phyloP scores from a whole-genome alignment of 306 rosid species.

The Macrotyloma uniflorum region DNA sequence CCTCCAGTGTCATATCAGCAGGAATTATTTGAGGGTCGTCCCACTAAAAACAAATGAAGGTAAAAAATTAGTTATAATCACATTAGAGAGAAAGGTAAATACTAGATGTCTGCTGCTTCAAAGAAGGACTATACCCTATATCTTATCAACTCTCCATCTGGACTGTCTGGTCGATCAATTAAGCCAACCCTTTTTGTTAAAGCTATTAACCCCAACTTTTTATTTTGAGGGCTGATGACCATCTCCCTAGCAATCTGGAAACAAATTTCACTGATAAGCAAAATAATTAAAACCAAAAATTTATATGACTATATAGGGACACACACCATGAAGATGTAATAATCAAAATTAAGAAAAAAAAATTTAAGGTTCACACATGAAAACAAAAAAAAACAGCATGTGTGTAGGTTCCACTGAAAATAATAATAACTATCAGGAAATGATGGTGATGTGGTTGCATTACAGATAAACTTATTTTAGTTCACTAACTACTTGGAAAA shows the following conservation, averaged over 20 bases:
- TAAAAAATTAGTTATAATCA: slow-evolving; percentile 37
- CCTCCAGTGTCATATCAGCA: slow-evolving; percentile 78
- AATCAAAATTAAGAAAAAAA: not conserved
- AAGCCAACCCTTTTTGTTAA: slow-evolving; percentile 81
- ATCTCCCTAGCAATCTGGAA: slow-evolving; percentile 95
- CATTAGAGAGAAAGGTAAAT: slow-evolving; percentile 3
- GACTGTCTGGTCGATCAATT: slow-evolving; percentile 72
- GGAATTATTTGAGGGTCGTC: slow-evolving; percentile 94
- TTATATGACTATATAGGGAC: slow-evolving; percentile 4
- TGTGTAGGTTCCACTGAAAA: no score
- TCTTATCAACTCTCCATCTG: slow-evolving; percentile 92
- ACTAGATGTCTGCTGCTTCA: slow-evolving; percentile 10
- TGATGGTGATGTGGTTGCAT: not conserved
- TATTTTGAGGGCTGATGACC: slow-evolving; percentile 97
- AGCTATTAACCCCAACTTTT: slow-evolving; percentile 74
- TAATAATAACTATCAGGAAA: not conserved
- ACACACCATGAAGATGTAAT: slow-evolving; percentile 25
- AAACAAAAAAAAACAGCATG: not conserved
- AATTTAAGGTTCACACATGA: not conserved
- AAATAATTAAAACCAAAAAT: slow-evolving; percentile 11
- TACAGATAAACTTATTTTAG: not conserved
- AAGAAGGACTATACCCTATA: slow-evolving; percentile 67
- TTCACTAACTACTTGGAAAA: not conserved
- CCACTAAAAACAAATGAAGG: slow-evolving; percentile 63
- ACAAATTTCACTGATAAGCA: slow-evolving; percentile 25